These are phyloP conservation scores for Hamamelis virginiana DNA, from an alignment of 164 flowering plant genomes.

Conservation along the genomic window DNA sequence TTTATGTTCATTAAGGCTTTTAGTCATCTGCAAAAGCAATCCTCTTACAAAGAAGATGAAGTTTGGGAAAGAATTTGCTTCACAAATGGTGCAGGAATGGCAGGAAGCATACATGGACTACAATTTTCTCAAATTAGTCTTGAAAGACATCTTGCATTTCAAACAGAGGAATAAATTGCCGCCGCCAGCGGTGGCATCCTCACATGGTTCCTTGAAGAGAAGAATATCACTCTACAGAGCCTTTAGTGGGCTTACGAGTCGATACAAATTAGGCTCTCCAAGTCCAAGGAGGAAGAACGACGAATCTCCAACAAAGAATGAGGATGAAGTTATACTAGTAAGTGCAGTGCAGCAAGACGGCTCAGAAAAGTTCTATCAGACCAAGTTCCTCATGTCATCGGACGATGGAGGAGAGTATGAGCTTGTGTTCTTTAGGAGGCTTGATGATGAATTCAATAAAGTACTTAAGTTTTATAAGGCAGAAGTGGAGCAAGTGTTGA, in stretches of 20 bases:
- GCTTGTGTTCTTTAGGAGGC: constrained; percentile 23
- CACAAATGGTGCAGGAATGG: constrained; percentile 50
- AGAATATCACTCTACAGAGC: constrained; percentile 12
- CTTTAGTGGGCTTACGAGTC: constrained; percentile 9
- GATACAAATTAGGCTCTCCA: neutral
- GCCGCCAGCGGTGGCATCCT: neutral
- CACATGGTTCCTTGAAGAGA: neutral
- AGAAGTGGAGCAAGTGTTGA: constrained; percentile 24
- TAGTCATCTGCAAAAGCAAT: no score
- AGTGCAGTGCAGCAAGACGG: no score
- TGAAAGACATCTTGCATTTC: constrained; percentile 13
- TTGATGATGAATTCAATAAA: constrained; percentile 33
- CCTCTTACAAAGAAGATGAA: constrained; percentile 26
- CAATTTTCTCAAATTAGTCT: constrained; percentile 26
- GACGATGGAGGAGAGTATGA: constrained; percentile 33
- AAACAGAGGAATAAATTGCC: neutral
- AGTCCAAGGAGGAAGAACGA: no score
- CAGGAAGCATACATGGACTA: constrained; percentile 46
- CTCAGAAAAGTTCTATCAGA: neutral
- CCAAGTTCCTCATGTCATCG: constrained; percentile 7
- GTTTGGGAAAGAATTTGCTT: constrained; percentile 42
- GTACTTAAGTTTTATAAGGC: constrained; percentile 23
- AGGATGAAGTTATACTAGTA: no score
- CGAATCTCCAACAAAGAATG: no score
- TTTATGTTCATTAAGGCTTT: no score